Conservation (phyloP, 495 filamentous ascomycete genomes). For the Lentithecium fluviatile region DNA sequence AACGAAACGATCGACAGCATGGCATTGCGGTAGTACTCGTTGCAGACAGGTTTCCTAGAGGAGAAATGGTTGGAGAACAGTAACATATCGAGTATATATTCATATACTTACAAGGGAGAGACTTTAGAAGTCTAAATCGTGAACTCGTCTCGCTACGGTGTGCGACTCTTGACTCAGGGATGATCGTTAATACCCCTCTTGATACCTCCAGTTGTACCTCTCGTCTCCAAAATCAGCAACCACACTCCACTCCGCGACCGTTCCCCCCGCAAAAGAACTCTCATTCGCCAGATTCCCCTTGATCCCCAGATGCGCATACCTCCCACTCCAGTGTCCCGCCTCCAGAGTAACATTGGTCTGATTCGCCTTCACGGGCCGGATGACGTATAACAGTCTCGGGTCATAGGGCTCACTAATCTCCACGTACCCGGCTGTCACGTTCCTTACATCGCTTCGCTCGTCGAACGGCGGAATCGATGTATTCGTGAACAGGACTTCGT, state of each 20-base stretch:
- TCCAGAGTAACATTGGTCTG: conserved; percentile 43
- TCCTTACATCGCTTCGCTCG: conserved; percentile 16
- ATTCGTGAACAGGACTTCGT: conserved; percentile 58
- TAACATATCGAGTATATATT: background rate
- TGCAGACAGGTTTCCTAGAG: too few species aligned
- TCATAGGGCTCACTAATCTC: conserved; percentile 38
- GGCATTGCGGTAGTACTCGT: too few species aligned
- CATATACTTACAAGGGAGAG: background rate
- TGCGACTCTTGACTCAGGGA: background rate
- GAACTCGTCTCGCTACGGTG: background rate
- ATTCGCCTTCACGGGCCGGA: conserved; percentile 43
- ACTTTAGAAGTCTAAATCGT: background rate
- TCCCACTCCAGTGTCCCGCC: conserved; percentile 38
- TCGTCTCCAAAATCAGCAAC: conserved; percentile 38
- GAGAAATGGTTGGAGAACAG: too few species aligned
- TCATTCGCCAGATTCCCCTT: conserved; percentile 48
- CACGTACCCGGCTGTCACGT: conserved; percentile 28
- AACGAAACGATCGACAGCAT: too few species aligned
- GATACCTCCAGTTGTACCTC: background rate
- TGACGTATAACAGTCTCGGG: conserved; percentile 24
- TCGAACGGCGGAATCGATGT: background rate
- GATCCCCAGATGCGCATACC: conserved; percentile 47
- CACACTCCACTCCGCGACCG: conserved; percentile 72
- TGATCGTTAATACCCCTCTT: background rate
- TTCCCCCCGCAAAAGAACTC: conserved; percentile 57